Evolutionary conservation across 139 green algal genomes (phyloP).

Genomic region (Choricystis sp.): DNA sequence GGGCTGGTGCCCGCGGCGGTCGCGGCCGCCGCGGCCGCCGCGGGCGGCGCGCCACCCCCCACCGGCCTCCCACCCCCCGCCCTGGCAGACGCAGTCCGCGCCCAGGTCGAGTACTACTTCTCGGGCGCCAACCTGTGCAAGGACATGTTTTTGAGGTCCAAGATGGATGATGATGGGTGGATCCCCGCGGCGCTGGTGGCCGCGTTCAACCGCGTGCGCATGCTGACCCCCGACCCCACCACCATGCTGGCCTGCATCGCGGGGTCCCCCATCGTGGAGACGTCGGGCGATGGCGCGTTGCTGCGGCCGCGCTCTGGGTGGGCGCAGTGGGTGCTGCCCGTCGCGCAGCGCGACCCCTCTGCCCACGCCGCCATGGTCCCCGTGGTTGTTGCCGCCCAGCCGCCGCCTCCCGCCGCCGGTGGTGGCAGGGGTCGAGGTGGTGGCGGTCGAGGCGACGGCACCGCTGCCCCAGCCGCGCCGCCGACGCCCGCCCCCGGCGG

Average conservation of each 20-base stretch:
- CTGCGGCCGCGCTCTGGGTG: slow-evolving; percentile 36
- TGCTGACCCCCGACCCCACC: slow-evolving; percentile 66
- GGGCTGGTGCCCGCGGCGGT: slow-evolving; percentile 10
- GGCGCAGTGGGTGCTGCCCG: slow-evolving; percentile 56
- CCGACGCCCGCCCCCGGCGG: too few species aligned
- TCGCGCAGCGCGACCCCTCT: slow-evolving; percentile 28
- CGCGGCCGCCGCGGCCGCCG: slow-evolving; percentile 5
- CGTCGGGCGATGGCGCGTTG: slow-evolving; percentile 28
- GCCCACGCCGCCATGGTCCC: slow-evolving; percentile 8
- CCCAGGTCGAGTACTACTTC: slow-evolving; percentile 97
- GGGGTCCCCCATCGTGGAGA: slow-evolving; percentile 27
- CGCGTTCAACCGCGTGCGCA: slow-evolving; percentile 81
- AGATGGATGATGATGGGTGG: slow-evolving; percentile 87
- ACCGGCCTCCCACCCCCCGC: too few species aligned
- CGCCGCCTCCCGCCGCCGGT: background rate
- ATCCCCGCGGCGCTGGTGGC: slow-evolving; percentile 69
- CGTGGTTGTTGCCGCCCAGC: background rate
- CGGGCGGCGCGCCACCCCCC: slow-evolving; percentile 14
- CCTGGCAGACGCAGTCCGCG: slow-evolving; percentile 41
- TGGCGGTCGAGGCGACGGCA: slow-evolving; percentile 7
- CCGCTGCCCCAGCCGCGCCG: too few species aligned
- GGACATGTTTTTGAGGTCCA: slow-evolving; percentile 85
- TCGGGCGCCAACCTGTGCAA: slow-evolving; percentile 78
- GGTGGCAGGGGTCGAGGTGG: slow-evolving; percentile 12
- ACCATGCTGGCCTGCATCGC: background rate